Evolutionary conservation across 1,284 basidiomycete species (phyloP).

Genomic region (Pseudozyma pruni): DNA sequence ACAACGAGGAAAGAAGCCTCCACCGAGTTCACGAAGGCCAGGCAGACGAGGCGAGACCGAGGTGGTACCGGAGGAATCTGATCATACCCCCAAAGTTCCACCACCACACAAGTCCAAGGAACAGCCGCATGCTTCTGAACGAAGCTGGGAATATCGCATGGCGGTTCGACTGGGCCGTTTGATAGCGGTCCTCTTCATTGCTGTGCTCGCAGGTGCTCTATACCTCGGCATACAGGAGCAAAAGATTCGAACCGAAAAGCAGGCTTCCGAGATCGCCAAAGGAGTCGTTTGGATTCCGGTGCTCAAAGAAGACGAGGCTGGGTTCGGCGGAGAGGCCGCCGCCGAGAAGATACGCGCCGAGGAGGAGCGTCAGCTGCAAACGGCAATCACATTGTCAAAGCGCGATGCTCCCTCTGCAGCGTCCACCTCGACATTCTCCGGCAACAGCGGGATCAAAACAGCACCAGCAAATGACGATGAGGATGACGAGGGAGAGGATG

Average conservation of each 20-base stretch:
- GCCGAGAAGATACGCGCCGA: constrained; percentile 31
- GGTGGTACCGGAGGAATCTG: constrained; percentile 1
- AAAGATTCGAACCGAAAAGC: constrained; percentile 26
- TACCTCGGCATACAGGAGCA: constrained; percentile 56
- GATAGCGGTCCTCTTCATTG: constrained; percentile 44
- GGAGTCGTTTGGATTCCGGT: constrained; percentile 55
- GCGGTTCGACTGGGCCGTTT: constrained; percentile 44
- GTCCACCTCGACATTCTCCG: background rate
- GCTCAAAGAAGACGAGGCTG: constrained; percentile 52
- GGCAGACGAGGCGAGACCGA: constrained; percentile 11
- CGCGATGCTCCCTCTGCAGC: background rate
- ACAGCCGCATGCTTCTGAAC: constrained; percentile 6
- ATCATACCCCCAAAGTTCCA: background rate
- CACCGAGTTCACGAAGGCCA: constrained; percentile 14
- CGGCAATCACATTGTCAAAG: constrained; percentile 36
- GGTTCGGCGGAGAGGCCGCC: constrained; percentile 19
- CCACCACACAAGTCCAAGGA: constrained; percentile 11
- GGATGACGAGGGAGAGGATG: constrained; percentile 37
- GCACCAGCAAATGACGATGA: constrained; percentile 15
- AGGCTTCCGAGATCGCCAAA: constrained; percentile 51
- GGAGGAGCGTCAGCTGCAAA: constrained; percentile 34
- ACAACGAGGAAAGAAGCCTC: constrained; percentile 3
- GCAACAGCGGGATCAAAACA: background rate
- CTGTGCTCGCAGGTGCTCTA: constrained; percentile 40
- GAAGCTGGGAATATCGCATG: constrained; percentile 35